These are phyloP conservation scores for Ceratocystis albifundus DNA, from an alignment of 2,329 filamentous ascomycete genomes.

Conservation along the genomic window DNA sequence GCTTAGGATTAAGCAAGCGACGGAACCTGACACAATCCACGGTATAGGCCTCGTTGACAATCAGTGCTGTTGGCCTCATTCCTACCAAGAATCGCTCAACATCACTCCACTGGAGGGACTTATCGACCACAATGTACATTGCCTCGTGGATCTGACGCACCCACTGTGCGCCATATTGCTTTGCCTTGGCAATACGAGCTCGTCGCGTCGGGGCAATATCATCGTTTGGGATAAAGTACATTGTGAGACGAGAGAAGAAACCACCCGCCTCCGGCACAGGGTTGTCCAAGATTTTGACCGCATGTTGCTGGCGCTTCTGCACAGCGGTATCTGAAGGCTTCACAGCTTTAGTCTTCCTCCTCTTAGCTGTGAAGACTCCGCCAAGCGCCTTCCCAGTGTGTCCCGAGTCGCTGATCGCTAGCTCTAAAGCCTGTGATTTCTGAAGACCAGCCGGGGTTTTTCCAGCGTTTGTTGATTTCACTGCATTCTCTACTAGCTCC, in stretches of 20 bases:
- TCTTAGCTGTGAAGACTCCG: background rate
- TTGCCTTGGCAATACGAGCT: constrained; percentile 60
- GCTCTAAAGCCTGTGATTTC: too few species aligned
- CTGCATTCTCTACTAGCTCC: background rate
- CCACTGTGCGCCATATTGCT: constrained; percentile 66
- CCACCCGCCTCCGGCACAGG: constrained; percentile 39
- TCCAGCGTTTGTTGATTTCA: background rate
- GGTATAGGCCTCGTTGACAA: constrained; percentile 60
- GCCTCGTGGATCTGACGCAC: constrained; percentile 46
- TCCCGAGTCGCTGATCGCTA: too few species aligned
- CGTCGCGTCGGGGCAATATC: constrained; percentile 56
- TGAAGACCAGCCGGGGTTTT: too few species aligned
- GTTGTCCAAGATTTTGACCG: constrained; percentile 30
- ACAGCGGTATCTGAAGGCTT: constrained; percentile 13
- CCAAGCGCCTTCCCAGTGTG: background rate
- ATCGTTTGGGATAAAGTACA: constrained; percentile 74
- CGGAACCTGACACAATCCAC: constrained; percentile 54
- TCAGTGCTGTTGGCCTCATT: constrained; percentile 28
- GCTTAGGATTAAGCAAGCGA: constrained; percentile 46
- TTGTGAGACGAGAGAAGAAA: constrained; percentile 49
- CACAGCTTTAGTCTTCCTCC: background rate
- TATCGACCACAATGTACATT: constrained; percentile 74
- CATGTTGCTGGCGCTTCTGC: constrained; percentile 25
- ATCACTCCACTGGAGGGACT: constrained; percentile 50
- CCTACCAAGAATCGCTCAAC: constrained; percentile 40